Evolutionary conservation across 371 early-diverging fungal genomes (phyloP), one percentile per base, ranked within the genome.

Genomic region (Catenaria anguillulae): DNA sequence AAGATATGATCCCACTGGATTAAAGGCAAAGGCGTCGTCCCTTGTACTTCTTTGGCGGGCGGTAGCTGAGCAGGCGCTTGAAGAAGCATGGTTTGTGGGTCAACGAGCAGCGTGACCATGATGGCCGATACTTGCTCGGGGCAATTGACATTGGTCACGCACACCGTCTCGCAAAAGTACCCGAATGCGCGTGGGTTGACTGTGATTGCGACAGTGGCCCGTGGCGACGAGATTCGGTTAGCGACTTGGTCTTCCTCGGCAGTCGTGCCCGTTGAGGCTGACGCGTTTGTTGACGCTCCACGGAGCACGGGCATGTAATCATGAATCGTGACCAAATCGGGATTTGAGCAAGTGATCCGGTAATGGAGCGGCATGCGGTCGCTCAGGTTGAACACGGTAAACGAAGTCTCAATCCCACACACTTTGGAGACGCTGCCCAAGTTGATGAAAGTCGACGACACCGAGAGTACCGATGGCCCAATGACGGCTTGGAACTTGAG

Each of bases 401-500:
- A 82, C 6, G 21, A 76, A 71, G 13, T 83, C 82, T 66, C 33
- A 19, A 65, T 81, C 81, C 50, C 76, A 75, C 50, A 73, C 72
- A 33, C 75, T 73, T 23, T 77, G 26, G 45, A 2, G 33, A 29
- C 19, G 21, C 56, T 26, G 15, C 80, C 80, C 29, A 80, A 67
- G 60, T 76, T 71, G n/a, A 80, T 63, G 19, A 67, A 15, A 2
- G 62, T 48, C 1, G 64, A 60, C 0, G 87, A 86, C 0, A 89
- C 77, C n/a, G 77, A 69, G 19, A 90, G 68, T 61, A 83, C 73
- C 0, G 90, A 89, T 46, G 83, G 84, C 0, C 92, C 92, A 65
- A 90, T 88, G 36, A 86, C 71, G 0, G 92, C 84, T 4, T 76
- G 81, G 62, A 90, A 91, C 64, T 84, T 86, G 46, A 89, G 79